phyloP scores from a whole-genome alignment of 2,329 filamentous ascomycete genomes.

The Macrophomina pseudophaseolina region DNA sequence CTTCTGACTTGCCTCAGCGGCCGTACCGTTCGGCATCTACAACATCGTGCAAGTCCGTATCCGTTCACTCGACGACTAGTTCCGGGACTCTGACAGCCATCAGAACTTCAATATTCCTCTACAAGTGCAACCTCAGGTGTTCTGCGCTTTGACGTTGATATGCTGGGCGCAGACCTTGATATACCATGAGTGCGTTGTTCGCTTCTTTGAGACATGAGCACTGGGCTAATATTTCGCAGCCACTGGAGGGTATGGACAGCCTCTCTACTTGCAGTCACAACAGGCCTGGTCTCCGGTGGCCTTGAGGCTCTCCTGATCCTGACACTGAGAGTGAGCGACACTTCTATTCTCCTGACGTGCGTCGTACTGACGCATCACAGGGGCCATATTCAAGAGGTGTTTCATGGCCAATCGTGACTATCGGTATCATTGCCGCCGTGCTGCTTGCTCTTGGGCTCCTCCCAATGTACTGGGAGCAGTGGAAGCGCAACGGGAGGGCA shows the following conservation, averaged over 20 bases:
- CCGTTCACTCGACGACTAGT: neutral
- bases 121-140: slow-evolving; percentile 61
- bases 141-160: slow-evolving; percentile 55
- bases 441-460: slow-evolving; percentile 63
- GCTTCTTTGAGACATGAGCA: slow-evolving; percentile 19
- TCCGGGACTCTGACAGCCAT: neutral
- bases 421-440: slow-evolving; percentile 64
- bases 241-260: slow-evolving; percentile 57
- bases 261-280: slow-evolving; percentile 46
- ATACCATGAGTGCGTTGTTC: slow-evolving; percentile 52
- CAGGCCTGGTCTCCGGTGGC: slow-evolving; percentile 55
- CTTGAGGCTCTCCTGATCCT: slow-evolving; percentile 63
- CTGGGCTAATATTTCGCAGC: slow-evolving; percentile 40
- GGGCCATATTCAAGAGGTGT: slow-evolving; percentile 61
- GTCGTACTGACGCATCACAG: slow-evolving; percentile 37
- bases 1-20: slow-evolving; percentile 32
- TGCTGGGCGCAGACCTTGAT: slow-evolving; percentile 60
- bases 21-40: slow-evolving; percentile 57
- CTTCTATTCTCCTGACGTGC: neutral
- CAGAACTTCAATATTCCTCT: slow-evolving; percentile 62
- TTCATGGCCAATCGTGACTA: slow-evolving; percentile 58
- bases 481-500: slow-evolving; percentile 65
- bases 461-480: slow-evolving; percentile 66
- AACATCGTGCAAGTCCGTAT: slow-evolving; percentile 53
- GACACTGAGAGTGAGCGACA: slow-evolving; percentile 56